Base-by-base conservation (phyloP, 83 land plant genomes). In the Thuja plicata region DNA sequence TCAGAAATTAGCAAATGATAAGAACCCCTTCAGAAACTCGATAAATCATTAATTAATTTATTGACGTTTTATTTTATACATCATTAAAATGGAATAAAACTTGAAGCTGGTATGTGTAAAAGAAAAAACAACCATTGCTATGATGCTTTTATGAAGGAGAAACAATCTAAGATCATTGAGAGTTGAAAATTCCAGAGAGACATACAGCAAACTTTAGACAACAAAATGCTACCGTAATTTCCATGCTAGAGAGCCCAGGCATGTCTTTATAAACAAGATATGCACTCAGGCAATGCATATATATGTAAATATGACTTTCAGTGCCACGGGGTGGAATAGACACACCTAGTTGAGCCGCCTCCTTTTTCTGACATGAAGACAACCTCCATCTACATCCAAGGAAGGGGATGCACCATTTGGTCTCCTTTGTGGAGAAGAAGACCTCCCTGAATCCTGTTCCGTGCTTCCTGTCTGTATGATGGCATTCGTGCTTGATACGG, bases 281-380 rank as follows among this genome's bases (percentile, higher is more conserved):
- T 78, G 16, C 24, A 37, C 8, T 38, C 2, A 16, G 10, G 40
- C n/a, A 60, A 60, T 60, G n/a, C 70, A 60, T 21, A 60, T 21
- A 19, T 79, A 38, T 79, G 40, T 24, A 79, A 38, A 38, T 15
- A 38, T 79, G 83, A 37, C 43, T 79, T 41, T 24, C n/a, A 12
- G 46, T 30, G 48, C 24, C 45, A 34, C 16, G 15, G 38, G 19
- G 57, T 10, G 46, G 55, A 35, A 27, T 52, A 66, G 57, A 34
- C 87, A 45, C 30, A 48, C n/a, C 30, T 88, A 88, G 37, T 88
- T 88, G 15, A 88, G 79, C 87, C 89, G 46, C 15, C 89, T 73
- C 86, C 89, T 88, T 71, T 88, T 88, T 60, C 84, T 74, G 45
- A 32, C 57, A 88, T 45, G 54, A 50, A 73, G 41, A 15, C 41